Evolutionary conservation across 257 asterid genomes (phyloP), one percentile per base, ranked within the genome.

Genomic region (Penstemon newberryi): DNA sequence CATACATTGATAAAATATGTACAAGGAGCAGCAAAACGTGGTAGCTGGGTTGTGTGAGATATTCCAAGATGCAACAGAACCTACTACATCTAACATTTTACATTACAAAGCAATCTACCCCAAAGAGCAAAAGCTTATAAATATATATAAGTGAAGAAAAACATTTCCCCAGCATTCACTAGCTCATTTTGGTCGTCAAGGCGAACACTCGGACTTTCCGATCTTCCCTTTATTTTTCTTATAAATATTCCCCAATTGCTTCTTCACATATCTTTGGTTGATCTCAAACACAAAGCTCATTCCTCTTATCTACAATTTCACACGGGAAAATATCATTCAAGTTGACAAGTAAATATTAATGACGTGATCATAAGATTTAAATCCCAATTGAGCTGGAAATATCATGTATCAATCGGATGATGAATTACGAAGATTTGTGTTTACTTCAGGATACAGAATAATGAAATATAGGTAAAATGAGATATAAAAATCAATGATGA

Each of bases 221-320:
- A 7, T 53, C 75, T 75, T 79, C 54, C 80, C 82, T 67, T 78
- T 70, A 44, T 70, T 67, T 64, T 78, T 81, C 78, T 39, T 66
- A 65, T 65, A 47, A 73, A 72, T 67, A 55, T 52, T 72, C 43
- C 72, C 76, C 78, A 78, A 61, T 81, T 82, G 79, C 79, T 78
- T 80, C 84, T 60, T 80, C 70, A 82, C 87, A 70, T 79, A 81
- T 54, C 77, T 81, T 67, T 77, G 82, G 78, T 88, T 88, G 70
- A 81, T 81, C 78, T 86, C 95, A 42, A 88, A 88, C 85, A 83
- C 80, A 71, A 92, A 87, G 67, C 89, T 74, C 97, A 83, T 89
- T 67, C 87, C 95, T 78, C 77, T 82, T 70, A 92, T 85, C 90
- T 90, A 79, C 82, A 78, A 71, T 54, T 47, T 8, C 74, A 77